phyloP scores from a whole-genome alignment of 345 rosid species.

The Balakata baccata region DNA sequence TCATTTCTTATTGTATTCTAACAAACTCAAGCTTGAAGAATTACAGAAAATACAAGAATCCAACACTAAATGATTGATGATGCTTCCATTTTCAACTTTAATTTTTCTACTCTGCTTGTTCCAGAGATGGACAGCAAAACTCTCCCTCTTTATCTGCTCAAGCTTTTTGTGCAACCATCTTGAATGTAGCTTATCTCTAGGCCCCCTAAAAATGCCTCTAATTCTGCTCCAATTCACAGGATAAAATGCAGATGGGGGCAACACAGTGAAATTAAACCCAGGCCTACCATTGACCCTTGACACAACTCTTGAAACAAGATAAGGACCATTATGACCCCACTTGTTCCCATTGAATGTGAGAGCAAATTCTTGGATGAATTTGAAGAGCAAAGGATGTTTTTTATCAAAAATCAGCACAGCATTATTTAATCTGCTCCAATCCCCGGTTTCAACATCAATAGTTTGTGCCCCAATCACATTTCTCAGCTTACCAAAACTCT shows the following conservation, averaged over 20 bases:
- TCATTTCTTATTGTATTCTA: conserved; percentile 7
- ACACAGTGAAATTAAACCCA: conserved; percentile 51
- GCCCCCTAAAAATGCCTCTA: conserved; percentile 46
- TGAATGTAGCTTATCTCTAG: conserved; percentile 43
- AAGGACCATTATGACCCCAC: conserved; percentile 99
- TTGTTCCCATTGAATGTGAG: conserved; percentile 79
- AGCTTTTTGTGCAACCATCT: conserved; percentile 47
- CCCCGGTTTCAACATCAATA: conserved; percentile 45
- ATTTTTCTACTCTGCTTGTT: conserved; percentile 73
- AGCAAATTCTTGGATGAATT: conserved; percentile 76
- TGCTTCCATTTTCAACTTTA: conserved; percentile 59
- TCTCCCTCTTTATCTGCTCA: conserved; percentile 39
- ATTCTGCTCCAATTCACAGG: conserved; percentile 79
- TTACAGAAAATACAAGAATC: conserved; percentile 71
- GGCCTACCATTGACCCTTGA: conserved; percentile 39
- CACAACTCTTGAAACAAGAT: conserved; percentile 79
- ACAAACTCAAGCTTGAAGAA: conserved; percentile 33
- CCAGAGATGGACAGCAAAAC: conserved; percentile 78
- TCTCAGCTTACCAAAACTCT: conserved; percentile 42
- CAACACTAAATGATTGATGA: conserved; percentile 46
- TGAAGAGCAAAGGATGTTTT: conserved; percentile 65
- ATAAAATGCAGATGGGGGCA: conserved; percentile 82
- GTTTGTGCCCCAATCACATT: conserved; percentile 83
- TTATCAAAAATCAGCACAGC: conserved; percentile 79
- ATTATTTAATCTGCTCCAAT: conserved; percentile 85